Percentiles rank a stretch among this genome's conserved stretches.
Conservation (phyloP, 2,329 filamentous ascomycete species). For the Dactylellina parvicollis region DNA sequence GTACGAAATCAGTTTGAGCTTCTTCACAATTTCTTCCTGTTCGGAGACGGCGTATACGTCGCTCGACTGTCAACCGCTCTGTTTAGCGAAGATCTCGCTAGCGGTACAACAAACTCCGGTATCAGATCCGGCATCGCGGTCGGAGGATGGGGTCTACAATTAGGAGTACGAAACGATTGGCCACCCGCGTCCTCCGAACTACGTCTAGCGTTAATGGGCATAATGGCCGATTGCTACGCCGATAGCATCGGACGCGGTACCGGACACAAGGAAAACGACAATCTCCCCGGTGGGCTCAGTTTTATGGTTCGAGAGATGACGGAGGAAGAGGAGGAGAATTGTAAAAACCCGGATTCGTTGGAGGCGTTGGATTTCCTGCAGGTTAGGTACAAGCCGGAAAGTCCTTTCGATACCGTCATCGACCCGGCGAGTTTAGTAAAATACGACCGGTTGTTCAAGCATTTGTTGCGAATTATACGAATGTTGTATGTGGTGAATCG, state of each 20-base stretch:
- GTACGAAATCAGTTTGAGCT: constrained; percentile 77
- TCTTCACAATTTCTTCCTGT: constrained; percentile 81
- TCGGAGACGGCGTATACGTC: constrained; percentile 85
- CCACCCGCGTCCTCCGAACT: constrained; percentile 93
- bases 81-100: constrained; percentile 82
- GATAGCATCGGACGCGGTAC: constrained; percentile 56
- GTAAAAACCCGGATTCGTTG: constrained; percentile 82
- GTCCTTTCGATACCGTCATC: constrained; percentile 77
- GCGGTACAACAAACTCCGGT: constrained; percentile 74
- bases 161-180: constrained; percentile 85
- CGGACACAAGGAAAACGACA: constrained; percentile 55
- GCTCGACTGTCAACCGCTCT: constrained; percentile 81
- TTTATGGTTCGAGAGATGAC: constrained; percentile 87
- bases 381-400: constrained; percentile 81
- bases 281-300: constrained; percentile 75
- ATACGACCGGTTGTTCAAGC: constrained; percentile 86
- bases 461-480: constrained; percentile 78
- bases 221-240: constrained; percentile 78
- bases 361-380: constrained; percentile 93
- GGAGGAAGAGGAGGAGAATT: constrained; percentile 79
- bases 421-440: constrained; percentile 75
- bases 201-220: constrained; percentile 85
- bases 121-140: constrained; percentile 60
- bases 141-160: constrained; percentile 76
- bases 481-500: constrained; percentile 79